Percentiles rank a stretch among this genome's conserved stretches.
phyloP scores from a whole-genome alignment of 139 green algal genomes.

The Gonium pectorale region DNA sequence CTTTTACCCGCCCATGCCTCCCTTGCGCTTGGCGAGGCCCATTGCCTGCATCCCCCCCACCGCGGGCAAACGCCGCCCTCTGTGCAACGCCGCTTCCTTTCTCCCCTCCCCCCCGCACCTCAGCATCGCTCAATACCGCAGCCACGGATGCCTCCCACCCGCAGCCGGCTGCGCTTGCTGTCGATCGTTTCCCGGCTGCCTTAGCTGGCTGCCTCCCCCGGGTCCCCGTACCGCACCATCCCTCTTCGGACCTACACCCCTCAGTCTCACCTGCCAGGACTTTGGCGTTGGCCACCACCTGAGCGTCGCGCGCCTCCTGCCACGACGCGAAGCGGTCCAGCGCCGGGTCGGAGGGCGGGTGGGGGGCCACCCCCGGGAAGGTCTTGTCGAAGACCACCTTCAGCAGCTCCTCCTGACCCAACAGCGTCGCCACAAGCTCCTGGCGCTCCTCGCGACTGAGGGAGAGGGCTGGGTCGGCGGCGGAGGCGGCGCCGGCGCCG shows the following conservation, averaged over 20 bases:
- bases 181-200: not conserved
- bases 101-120: not conserved
- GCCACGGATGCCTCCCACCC: not conserved
- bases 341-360: conserved; percentile 37
- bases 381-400: conserved; percentile 41
- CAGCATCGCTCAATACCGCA: not conserved
- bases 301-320: conserved; percentile 44
- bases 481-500: too few relatives aligned
- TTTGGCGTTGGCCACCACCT: conserved; percentile 44
- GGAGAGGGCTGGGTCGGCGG: not conserved
- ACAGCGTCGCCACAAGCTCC: conserved; percentile 20
- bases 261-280: conserved; percentile 9
- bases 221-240: too few relatives aligned
- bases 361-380: conserved; percentile 44
- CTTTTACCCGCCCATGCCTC: too few relatives aligned
- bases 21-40: too few relatives aligned
- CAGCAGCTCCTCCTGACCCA: conserved; percentile 35
- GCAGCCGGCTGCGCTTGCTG: not conserved
- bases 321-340: conserved; percentile 42
- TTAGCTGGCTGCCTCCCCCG: too few relatives aligned
- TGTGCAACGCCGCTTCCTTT: too few relatives aligned
- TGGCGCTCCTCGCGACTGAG: not conserved
- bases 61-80: too few relatives aligned
- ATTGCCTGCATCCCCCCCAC: too few relatives aligned
- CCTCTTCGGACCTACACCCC: too few relatives aligned